Evolutionary conservation across 78 protist species (phyloP), one percentile per base, ranked within the genome.

Genomic region (Guillardia theta): DNA sequence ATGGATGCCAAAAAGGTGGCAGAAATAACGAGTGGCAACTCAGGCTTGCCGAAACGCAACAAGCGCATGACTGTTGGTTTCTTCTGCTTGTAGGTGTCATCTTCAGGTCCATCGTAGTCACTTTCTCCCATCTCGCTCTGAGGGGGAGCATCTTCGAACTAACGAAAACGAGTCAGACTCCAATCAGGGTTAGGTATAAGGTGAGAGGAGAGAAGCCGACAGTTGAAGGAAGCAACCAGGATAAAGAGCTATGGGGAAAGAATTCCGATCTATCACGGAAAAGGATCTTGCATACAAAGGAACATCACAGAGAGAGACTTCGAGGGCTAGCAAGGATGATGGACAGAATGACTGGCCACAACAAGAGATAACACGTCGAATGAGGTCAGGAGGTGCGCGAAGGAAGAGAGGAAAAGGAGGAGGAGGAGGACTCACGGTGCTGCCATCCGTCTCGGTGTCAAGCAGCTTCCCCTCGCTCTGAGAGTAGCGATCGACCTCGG

Each of bases 21-120:
- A 6, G 62, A 48, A 41, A 88, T 88, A 18, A 88, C 93, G 27
- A 88, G 93, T 15, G 93, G 93, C 5, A 88, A 43, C 93, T 88
- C 93, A n/a, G 93, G 93, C 93, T 88, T 88, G 54, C 93, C 93
- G 64, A 88, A 88, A 18, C 62, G 54, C 4, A 88, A 64, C 39
- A 88, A 41, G 27, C 93, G 93, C 54, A 88, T 45, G 19, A 88
- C 62, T 5, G 93, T 88, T 18, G 93, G 93, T 45, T 48, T 45
- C 93, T 88, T 88, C 93, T 88, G 54, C 93, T 88, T 45, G 76
- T 48, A 45, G 47, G 21, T 18, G 43, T 88, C 93, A 19, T 88
- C 93, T 5, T 45, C 93, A 44, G 90, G 90, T 1, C 93, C 93
- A 21, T 27, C 54, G 22, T 48, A 88, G 18, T 48, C 76, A 45